Evolutionary conservation across 345 rosid species (phyloP).

Genomic region (Streptanthus diversifolius): DNA sequence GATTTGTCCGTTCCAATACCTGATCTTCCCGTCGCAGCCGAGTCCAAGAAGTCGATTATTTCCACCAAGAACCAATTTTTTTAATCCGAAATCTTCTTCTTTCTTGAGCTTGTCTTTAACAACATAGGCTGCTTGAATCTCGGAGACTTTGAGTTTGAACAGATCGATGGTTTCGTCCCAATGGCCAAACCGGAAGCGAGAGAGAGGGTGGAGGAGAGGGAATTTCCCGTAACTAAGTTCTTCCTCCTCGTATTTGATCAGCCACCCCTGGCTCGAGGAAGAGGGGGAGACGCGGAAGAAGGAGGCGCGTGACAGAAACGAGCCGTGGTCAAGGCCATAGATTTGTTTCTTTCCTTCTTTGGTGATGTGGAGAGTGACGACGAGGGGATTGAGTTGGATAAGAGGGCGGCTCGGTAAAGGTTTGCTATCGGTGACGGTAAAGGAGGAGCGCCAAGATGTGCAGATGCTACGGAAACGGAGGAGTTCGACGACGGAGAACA

Average conservation of each 20-base stretch:
- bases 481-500: background rate
- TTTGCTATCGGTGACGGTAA: background rate
- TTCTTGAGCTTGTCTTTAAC: background rate
- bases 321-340: background rate
- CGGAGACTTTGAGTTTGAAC: background rate
- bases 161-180: background rate
- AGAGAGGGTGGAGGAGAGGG: background rate
- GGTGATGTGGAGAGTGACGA: too few relatives aligned
- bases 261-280: background rate
- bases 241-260: background rate
- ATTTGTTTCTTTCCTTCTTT: background rate
- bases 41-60: background rate
- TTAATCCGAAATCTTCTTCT: background rate
- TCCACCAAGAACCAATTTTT: background rate
- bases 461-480: background rate
- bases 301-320: background rate
- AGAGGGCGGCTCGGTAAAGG: background rate
- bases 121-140: background rate
- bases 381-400: background rate
- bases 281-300: background rate
- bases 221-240: background rate
- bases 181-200: background rate
- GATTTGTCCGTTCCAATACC: background rate
- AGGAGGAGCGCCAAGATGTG: slow-evolving; percentile 7
- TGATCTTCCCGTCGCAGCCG: background rate